Conservation (phyloP, 768 basidiomycete species). For the Butyriboletus loyo region DNA sequence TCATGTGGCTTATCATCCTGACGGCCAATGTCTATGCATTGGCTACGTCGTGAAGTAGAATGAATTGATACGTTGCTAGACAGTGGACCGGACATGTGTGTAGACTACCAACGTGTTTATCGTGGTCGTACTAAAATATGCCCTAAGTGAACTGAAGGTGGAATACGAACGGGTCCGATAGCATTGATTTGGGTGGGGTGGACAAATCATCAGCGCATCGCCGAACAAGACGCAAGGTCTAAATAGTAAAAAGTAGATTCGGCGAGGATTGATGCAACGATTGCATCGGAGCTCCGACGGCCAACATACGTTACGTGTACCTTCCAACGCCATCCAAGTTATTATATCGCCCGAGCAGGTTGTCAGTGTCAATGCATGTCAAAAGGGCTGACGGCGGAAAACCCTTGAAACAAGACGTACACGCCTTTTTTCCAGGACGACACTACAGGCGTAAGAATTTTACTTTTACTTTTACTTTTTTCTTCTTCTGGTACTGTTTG, state of each 20-base stretch:
- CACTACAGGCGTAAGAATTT: no score
- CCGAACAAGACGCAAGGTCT: not conserved
- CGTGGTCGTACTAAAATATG: no score
- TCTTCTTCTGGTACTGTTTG: not conserved
- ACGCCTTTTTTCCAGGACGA: no score
- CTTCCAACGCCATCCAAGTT: no score
- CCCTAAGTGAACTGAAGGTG: no score
- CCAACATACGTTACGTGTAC: not conserved
- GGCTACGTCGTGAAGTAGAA: constrained; percentile 40
- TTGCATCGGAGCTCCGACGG: not conserved
- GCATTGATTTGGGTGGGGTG: no score
- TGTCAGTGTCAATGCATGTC: not conserved
- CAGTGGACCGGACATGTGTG: no score
- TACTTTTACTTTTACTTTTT: not conserved
- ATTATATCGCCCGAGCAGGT: not conserved
- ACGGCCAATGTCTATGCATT: constrained; percentile 79
- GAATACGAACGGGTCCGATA: no score
- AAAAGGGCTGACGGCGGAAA: no score
- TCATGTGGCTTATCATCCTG: constrained; percentile 64
- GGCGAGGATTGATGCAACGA: not conserved
- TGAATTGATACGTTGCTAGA: not conserved
- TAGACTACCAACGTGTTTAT: no score
- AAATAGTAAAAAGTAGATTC: not conserved
- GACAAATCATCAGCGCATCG: no score
- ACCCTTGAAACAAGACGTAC: not conserved